phyloP scores from a whole-genome alignment of 2,329 filamentous ascomycete genomes.

The Pyrenophora teres region DNA sequence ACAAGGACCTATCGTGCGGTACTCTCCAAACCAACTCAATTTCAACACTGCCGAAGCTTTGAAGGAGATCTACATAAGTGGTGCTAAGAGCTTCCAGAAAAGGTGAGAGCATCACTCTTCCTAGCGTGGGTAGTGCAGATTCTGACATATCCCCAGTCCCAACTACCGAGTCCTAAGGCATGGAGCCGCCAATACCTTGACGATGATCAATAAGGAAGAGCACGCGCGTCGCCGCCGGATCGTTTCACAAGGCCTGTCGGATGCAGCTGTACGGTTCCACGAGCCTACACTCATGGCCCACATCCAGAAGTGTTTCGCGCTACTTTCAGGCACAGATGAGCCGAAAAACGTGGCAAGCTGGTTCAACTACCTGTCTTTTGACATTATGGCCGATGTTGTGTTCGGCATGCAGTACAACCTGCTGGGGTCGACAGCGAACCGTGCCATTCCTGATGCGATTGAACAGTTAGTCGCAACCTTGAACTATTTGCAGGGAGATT shows the following conservation, averaged over 20 bases:
- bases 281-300: slow-evolving; percentile 1
- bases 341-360: slow-evolving; percentile 48
- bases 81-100: neutral
- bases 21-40: slow-evolving; percentile 5
- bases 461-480: neutral
- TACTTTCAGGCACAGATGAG: neutral
- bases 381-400: slow-evolving; percentile 14
- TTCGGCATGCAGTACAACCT: slow-evolving; percentile 42
- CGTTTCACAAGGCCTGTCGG: slow-evolving; percentile 9
- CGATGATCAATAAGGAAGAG: slow-evolving; percentile 1
- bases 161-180: slow-evolving; percentile 17
- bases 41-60: neutral
- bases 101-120: neutral
- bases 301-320: neutral
- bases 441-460: neutral
- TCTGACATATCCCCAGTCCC: neutral
- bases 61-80: neutral
- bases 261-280: slow-evolving; percentile 1
- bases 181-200: slow-evolving; percentile 18
- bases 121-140: neutral
- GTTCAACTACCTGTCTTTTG: slow-evolving; percentile 35
- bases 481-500: neutral
- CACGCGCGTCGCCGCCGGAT: slow-evolving; percentile 13
- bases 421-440: slow-evolving; percentile 26
- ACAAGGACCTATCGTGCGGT: neutral